Conservation (phyloP, 2,329 filamentous ascomycete genomes). For the Alternaria sp. region DNA sequence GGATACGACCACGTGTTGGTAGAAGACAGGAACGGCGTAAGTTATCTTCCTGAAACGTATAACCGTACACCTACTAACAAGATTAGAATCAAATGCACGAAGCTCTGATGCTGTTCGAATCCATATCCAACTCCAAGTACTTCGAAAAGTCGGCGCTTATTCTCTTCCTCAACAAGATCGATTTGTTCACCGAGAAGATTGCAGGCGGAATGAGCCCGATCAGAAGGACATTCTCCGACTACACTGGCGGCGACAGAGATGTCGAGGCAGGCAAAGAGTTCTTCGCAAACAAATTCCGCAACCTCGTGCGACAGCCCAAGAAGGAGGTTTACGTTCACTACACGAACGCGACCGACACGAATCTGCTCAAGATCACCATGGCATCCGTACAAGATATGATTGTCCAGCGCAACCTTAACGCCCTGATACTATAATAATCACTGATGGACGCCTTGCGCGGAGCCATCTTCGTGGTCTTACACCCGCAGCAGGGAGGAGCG, state of each 20-base stretch:
- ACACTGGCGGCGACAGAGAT: conserved; percentile 54
- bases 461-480: background rate
- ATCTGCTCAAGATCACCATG: conserved; percentile 66
- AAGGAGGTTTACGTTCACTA: conserved; percentile 63
- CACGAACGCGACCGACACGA: conserved; percentile 62
- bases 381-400: conserved; percentile 63
- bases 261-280: conserved; percentile 59
- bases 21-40: conserved; percentile 93
- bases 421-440: conserved; percentile 53
- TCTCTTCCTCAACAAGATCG: conserved; percentile 63
- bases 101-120: conserved; percentile 62
- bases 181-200: conserved; percentile 61
- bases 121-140: conserved; percentile 62
- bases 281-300: conserved; percentile 61
- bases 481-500: background rate
- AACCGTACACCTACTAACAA: conserved; percentile 15
- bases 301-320: conserved; percentile 58
- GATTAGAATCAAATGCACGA: conserved; percentile 64
- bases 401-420: conserved; percentile 61
- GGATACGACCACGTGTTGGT: conserved; percentile 96
- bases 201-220: conserved; percentile 57
- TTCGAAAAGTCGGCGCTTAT: conserved; percentile 62
- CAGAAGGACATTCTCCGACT: conserved; percentile 60
- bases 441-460: background rate
- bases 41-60: conserved; percentile 46